Evolutionary conservation across 169 alveolate species (phyloP).

Genomic region (Amoebophrya sp.): DNA sequence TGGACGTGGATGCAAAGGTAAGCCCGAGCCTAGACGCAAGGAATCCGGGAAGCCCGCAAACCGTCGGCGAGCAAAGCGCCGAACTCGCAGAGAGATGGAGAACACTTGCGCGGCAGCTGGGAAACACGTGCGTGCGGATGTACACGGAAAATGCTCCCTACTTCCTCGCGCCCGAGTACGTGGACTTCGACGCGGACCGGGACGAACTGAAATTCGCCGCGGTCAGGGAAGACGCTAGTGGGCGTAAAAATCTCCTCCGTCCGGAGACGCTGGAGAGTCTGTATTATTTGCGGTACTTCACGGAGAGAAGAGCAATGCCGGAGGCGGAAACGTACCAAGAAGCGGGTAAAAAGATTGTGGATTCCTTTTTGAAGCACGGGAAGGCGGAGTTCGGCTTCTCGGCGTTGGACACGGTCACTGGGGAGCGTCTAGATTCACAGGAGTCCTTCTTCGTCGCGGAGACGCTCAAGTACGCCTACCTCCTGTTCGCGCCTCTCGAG

Average conservation of each 20-base stretch:
- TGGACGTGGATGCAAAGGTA: no score
- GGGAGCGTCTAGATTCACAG: neutral
- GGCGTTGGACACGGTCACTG: neutral
- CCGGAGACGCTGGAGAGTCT: conserved; percentile 31
- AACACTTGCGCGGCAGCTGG: neutral
- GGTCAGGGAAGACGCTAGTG: neutral
- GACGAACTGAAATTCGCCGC: neutral
- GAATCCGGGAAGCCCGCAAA: no score
- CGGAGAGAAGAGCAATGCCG: neutral
- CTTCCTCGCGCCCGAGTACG: neutral
- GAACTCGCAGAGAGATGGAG: no score
- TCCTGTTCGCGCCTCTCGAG: neutral
- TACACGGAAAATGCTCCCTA: neutral
- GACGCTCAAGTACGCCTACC: conserved; percentile 7
- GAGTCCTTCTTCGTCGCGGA: conserved; percentile 16
- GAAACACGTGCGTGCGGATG: neutral
- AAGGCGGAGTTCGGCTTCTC: conserved; percentile 17
- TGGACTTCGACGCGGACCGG: neutral
- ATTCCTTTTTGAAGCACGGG: conserved; percentile 5
- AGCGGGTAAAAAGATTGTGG: conserved; percentile 5
- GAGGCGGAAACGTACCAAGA: no score
- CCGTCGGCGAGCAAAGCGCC: no score
- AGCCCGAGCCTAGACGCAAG: no score
- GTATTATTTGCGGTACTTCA: conserved; percentile 17
- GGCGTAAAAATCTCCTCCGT: conserved; percentile 5